Conservation (phyloP, 1,139 yeast species). For the Candida sanyaensis region DNA sequence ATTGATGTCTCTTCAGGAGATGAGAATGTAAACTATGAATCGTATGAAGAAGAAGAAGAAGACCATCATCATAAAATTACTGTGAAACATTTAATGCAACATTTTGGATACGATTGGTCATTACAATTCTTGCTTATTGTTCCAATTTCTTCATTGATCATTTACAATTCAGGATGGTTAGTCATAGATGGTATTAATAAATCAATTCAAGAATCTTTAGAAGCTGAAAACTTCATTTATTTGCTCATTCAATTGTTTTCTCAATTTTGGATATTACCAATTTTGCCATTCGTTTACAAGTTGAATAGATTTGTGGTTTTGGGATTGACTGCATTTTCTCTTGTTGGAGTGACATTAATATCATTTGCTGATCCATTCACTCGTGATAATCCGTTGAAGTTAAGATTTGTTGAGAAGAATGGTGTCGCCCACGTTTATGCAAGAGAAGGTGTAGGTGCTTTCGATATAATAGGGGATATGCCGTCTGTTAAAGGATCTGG, state of each 20-base stretch:
- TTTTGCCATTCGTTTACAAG: slow-evolving; percentile 73
- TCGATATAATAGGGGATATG: slow-evolving; percentile 50
- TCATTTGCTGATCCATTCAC: slow-evolving; percentile 54
- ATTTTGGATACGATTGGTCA: slow-evolving; percentile 76
- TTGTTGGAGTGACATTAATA: slow-evolving; percentile 39
- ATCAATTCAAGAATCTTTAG: slow-evolving; percentile 64
- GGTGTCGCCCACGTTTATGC: slow-evolving; percentile 53
- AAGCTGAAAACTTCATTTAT: slow-evolving; percentile 51
- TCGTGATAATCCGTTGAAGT: slow-evolving; percentile 61
- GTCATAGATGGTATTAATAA: slow-evolving; percentile 66
- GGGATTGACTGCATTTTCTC: slow-evolving; percentile 26
- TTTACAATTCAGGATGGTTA: slow-evolving; percentile 54
- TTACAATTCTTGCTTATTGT: slow-evolving; percentile 68
- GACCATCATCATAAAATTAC: slow-evolving; percentile 20
- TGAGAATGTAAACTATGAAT: slow-evolving; percentile 6
- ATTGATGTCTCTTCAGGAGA: slow-evolving; percentile 13
- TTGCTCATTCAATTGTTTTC: slow-evolving; percentile 35
- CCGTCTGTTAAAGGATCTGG: slow-evolving; percentile 57
- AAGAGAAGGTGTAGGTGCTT: slow-evolving; percentile 44
- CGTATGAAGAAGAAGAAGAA: slow-evolving; percentile 19
- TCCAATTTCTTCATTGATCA: slow-evolving; percentile 60
- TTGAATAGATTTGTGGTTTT: slow-evolving; percentile 55
- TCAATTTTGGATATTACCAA: slow-evolving; percentile 51
- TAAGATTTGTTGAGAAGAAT: slow-evolving; percentile 60
- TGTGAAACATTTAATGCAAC: slow-evolving; percentile 24